phyloP scores from a whole-genome alignment of 1,284 basidiomycete genomes.

The Lentinula novae-zelandiae region DNA sequence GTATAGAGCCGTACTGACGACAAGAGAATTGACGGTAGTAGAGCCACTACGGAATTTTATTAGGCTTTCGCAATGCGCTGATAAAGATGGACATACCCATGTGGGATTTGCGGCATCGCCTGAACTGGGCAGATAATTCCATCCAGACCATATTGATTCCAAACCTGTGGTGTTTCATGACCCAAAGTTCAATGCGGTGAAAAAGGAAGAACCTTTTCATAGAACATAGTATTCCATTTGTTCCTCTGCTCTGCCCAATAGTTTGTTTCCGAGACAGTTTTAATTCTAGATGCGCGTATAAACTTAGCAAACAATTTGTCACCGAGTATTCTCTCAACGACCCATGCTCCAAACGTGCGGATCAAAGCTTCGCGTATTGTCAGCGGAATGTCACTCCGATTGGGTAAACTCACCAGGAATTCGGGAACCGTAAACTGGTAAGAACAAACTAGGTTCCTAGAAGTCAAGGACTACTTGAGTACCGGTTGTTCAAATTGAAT shows the following conservation, averaged over 20 bases:
- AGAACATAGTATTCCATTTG: slow-evolving; percentile 49
- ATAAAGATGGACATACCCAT: slow-evolving; percentile 44
- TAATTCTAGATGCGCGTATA: slow-evolving; percentile 39
- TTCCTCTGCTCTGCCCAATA: slow-evolving; percentile 43
- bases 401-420: slow-evolving; percentile 2
- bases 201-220: slow-evolving; percentile 42
- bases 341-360: slow-evolving; percentile 45
- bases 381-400: neutral
- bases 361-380: slow-evolving; percentile 39
- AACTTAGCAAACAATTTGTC: slow-evolving; percentile 52
- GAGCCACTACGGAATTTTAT: slow-evolving; percentile 37
- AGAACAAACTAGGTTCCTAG: slow-evolving; percentile 32
- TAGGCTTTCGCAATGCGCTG: neutral
- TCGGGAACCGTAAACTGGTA: slow-evolving; percentile 22
- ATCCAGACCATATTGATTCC: slow-evolving; percentile 69
- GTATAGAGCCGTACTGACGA: slow-evolving; percentile 50
- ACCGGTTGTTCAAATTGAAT: neutral
- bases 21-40: slow-evolving; percentile 49
- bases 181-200: neutral
- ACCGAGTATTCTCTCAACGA: slow-evolving; percentile 35
- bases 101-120: slow-evolving; percentile 68
- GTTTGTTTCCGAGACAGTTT: slow-evolving; percentile 54
- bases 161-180: slow-evolving; percentile 44
- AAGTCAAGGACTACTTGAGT: neutral
- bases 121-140: slow-evolving; percentile 75